These are phyloP conservation scores for Lanzia echinophila DNA, from an alignment of 2,329 filamentous ascomycete genomes.

Conservation along the genomic window DNA sequence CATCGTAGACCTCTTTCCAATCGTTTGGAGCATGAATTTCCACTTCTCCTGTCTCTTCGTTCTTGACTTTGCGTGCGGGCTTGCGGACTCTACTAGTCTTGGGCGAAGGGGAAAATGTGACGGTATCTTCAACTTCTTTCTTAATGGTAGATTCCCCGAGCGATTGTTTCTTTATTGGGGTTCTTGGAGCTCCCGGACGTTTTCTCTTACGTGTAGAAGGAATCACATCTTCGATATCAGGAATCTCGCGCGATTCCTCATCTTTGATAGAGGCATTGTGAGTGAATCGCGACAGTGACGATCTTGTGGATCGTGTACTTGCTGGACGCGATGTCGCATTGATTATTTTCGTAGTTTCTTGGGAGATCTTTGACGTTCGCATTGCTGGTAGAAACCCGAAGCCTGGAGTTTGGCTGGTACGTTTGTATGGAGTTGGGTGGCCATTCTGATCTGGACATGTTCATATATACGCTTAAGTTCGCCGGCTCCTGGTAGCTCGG, in stretches of 20 bases:
- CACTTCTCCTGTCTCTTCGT: constrained; percentile 36
- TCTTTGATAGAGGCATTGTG: constrained; percentile 28
- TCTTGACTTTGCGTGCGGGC: constrained; percentile 40
- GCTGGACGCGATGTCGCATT: constrained; percentile 37
- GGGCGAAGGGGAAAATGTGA: constrained; percentile 21
- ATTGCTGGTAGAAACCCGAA: constrained; percentile 13
- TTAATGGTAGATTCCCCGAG: constrained; percentile 33
- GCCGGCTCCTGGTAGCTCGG: not conserved
- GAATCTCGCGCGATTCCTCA: constrained; percentile 13
- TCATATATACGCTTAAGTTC: not conserved
- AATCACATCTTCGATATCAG: constrained; percentile 53
- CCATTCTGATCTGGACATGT: constrained; percentile 2
- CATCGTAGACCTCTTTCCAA: constrained; percentile 77
- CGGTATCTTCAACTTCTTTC: constrained; percentile 33
- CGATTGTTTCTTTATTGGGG: constrained; percentile 41
- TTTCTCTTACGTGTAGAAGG: constrained; percentile 40
- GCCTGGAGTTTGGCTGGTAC: not conserved
- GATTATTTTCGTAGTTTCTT: constrained; percentile 51
- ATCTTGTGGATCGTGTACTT: constrained; percentile 41
- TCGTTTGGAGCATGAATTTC: constrained; percentile 58
- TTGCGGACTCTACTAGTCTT: constrained; percentile 37
- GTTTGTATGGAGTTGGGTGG: not conserved
- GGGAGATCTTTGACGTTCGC: constrained; percentile 48
- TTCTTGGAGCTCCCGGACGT: constrained; percentile 25
- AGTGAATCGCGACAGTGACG: constrained; percentile 43